Evolutionary conservation across 2,329 filamentous ascomycete genomes (phyloP), one percentile per base, ranked within the genome.

Genomic region (Bipolaris zeicola): DNA sequence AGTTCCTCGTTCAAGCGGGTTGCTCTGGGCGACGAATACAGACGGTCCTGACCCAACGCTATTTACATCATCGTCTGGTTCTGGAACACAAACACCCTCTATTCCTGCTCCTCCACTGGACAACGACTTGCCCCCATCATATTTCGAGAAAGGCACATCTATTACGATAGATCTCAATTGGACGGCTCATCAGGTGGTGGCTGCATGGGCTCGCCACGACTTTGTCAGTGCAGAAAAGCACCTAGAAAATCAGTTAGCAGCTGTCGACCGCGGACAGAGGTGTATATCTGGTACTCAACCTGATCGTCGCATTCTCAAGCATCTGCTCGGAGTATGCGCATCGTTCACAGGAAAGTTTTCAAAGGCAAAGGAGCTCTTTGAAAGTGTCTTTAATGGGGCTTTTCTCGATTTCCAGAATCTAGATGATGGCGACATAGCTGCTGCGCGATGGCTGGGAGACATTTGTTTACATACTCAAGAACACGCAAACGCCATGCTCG

Each of bases 371-470:
- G n/a, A 47, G 13, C 57, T 61, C 28, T 75, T 75, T 43, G 65
- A 72, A 39, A 65, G 60, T 20, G 65, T 69, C 2, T 66, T 71
- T 31, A 64, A 65, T 18, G 62, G 63, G 2, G 60, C 65, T 6
- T 69, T 69, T 45, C 47, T 68, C 14, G 53, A 55, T 22, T 57
- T 62, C 10, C 46, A 39, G 11, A 60, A 62, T 13, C 49, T 73
- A 1, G 71, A 73, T 36, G 69, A 73, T 37, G 71, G 69, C 3
- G 70, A 73, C 45, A 70, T 74, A 33, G 70, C 71, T 11, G 69
- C 71, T 20, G 67, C 69, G 16, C 64, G 68, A 13, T 74, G 71
- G 70, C 62, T 75, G 10, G 71, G 72, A 7, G 71, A 75, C 49
- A 61, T 65, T 13, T 74, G 71, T 48, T 54, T 75, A 2, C 65